Percentiles rank a stretch among this genome's conserved stretches.
phyloP scores from a whole-genome alignment of 345 rosid species.

The Eucalyptus tenuipes region DNA sequence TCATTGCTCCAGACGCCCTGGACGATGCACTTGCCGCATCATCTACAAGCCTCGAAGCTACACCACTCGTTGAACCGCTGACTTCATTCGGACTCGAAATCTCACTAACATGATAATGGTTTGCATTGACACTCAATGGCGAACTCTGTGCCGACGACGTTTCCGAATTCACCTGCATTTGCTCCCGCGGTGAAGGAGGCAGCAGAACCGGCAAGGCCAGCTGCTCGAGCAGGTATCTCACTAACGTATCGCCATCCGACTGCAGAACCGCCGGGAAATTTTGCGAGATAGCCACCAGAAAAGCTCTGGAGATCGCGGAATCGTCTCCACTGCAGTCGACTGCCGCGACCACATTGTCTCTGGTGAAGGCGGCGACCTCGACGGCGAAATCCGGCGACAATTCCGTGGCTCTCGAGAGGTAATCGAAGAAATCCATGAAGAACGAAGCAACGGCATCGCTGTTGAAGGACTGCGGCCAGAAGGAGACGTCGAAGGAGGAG shows the following conservation, averaged over 20 bases:
- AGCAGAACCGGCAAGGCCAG: constrained; percentile 22
- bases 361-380: constrained; percentile 56
- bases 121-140: constrained; percentile 28
- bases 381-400: constrained; percentile 43
- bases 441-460: constrained; percentile 46
- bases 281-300: constrained; percentile 58
- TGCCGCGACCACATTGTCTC: constrained; percentile 53
- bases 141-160: constrained; percentile 61
- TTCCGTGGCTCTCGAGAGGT: constrained; percentile 37
- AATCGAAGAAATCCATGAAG: constrained; percentile 51
- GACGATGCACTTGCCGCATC: constrained; percentile 9
- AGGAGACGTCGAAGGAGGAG: constrained; percentile 52
- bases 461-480: constrained; percentile 81
- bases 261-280: constrained; percentile 55
- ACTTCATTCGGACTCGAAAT: constrained; percentile 44
- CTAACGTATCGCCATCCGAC: constrained; percentile 59
- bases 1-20: constrained; percentile 25
- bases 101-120: constrained; percentile 18
- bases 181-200: constrained; percentile 25
- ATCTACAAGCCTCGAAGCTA: neutral
- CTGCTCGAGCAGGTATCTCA: constrained; percentile 57
- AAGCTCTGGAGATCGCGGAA: constrained; percentile 42
- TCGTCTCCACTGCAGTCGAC: constrained; percentile 20
- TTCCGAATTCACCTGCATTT: constrained; percentile 27
- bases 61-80: constrained; percentile 17